Percentiles rank a stretch among this genome's conserved stretches.
phyloP scores from a whole-genome alignment of 306 rosid genomes.

The Cajanus cajan region DNA sequence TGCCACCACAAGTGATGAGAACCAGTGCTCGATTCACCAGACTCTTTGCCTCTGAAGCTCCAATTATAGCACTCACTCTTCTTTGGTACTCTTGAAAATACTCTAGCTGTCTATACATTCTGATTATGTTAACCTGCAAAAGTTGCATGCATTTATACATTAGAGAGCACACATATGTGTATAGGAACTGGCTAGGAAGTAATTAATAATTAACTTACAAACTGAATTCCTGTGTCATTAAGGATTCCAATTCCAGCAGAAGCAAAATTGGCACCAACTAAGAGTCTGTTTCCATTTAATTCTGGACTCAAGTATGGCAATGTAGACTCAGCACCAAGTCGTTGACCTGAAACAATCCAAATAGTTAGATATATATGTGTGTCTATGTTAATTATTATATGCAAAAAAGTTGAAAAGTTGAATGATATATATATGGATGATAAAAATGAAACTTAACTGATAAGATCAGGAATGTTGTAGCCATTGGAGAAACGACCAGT shows the following conservation, averaged over 20 bases:
- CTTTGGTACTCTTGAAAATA: constrained; percentile 59
- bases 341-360: constrained; percentile 42
- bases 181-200: background rate
- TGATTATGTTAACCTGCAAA: constrained; percentile 61
- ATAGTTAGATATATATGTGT: background rate
- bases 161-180: no score
- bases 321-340: constrained; percentile 59
- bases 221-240: background rate
- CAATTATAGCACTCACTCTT: constrained; percentile 46
- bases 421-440: background rate
- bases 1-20: constrained; percentile 74
- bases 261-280: background rate
- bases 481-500: constrained; percentile 40
- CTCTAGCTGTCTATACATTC: constrained; percentile 57
- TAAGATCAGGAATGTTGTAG: constrained; percentile 68
- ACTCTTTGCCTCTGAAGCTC: constrained; percentile 35
- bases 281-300: constrained; percentile 41
- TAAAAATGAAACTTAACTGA: constrained; percentile 41
- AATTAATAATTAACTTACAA: constrained; percentile 34
- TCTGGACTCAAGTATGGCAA: constrained; percentile 71
- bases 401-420: background rate
- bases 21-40: constrained; percentile 52
- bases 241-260: background rate
- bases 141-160: background rate
- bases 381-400: background rate